phyloP scores from a whole-genome alignment of 768 basidiomycete genomes.

The Hysterangium stoloniferum region DNA sequence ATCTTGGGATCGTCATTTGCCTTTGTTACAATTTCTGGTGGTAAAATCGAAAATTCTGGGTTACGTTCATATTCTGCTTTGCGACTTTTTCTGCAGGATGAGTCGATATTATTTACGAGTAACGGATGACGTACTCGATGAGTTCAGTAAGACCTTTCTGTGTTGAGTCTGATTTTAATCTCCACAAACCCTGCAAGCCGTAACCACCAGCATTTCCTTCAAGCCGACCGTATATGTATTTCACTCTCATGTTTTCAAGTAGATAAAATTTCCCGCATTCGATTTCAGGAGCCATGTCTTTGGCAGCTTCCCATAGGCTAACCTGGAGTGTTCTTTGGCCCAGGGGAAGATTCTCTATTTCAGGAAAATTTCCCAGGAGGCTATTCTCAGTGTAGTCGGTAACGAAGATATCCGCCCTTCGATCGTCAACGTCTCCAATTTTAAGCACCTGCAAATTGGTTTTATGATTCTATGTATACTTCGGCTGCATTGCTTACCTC shows the following conservation, averaged over 20 bases:
- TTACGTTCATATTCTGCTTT: neutral
- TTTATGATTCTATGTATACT: no score
- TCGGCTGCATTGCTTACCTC: slow-evolving; percentile 2
- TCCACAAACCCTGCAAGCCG: slow-evolving; percentile 34
- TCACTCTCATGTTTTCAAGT: slow-evolving; percentile 47
- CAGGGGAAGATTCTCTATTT: slow-evolving; percentile 31
- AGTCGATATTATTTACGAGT: slow-evolving; percentile 18
- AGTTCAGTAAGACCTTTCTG: slow-evolving; percentile 36
- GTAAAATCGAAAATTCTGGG: neutral
- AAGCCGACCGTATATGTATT: slow-evolving; percentile 20
- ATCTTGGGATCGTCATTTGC: neutral
- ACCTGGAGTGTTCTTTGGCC: slow-evolving; percentile 46
- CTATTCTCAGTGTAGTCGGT: slow-evolving; percentile 58
- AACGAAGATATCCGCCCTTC: slow-evolving; percentile 38
- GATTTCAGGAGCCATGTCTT: slow-evolving; percentile 30
- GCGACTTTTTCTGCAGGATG: slow-evolving; percentile 18
- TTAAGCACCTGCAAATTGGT: neutral
- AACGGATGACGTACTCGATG: slow-evolving; percentile 35
- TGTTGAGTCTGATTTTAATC: slow-evolving; percentile 31
- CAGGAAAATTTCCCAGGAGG: slow-evolving; percentile 28
- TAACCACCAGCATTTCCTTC: slow-evolving; percentile 31
- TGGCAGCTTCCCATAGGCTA: slow-evolving; percentile 41
- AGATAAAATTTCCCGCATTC: slow-evolving; percentile 34
- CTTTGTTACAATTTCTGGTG: no score
- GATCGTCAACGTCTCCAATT: neutral